Base-by-base conservation (phyloP, 305 asterid species). In the Fraxinus paxiana region DNA sequence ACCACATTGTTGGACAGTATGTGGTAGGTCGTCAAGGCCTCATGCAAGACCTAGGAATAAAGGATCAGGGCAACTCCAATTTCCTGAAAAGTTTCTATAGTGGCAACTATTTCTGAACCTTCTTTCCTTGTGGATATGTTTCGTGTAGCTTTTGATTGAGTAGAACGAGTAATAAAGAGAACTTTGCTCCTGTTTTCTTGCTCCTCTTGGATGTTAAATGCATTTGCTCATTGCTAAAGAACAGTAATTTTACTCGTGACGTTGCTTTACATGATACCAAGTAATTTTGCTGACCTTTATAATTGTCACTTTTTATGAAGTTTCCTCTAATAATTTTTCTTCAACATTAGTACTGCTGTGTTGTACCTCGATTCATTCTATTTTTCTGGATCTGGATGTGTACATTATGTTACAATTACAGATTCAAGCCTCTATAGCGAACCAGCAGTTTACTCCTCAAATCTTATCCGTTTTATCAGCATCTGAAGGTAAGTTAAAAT, bases 1-100 rank as follows among this genome's bases (percentile, higher is more conserved):
- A 95, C 87, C 99, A 93, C 88, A 83, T 95, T 74, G 41, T 95
- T 56, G 99, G 99, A 18, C 97, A 93, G 80, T 93, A 93, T 79
- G 90, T 92, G 41, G 77, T 92, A 37, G 87, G 91, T 22, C 87
- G 85, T 41, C 83, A 87, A 43, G 94, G 85, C 17, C 77, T 81
- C 4, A 79, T 65, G 76, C 92, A 38, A 38, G 92, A 88, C 54
- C 72, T 63, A 51, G 90, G 81, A 35, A 17, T 84, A 76, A 86
- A 90, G 88, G 97, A 89, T 34, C 91, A 84, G 70, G 92, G 90
- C 43, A 70, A 63, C 67, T 93, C 98, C 4, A 83, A 89, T 76
- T 95, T 90, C 88, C 90, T 95, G 20, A 92, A 88, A 81, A 90
- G 84, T 76, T 95, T 95, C 90, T 92, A 88, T 85, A 91, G 85